Base-by-base conservation (phyloP, 1,139 yeast genomes). In the Diutina rugosa region DNA sequence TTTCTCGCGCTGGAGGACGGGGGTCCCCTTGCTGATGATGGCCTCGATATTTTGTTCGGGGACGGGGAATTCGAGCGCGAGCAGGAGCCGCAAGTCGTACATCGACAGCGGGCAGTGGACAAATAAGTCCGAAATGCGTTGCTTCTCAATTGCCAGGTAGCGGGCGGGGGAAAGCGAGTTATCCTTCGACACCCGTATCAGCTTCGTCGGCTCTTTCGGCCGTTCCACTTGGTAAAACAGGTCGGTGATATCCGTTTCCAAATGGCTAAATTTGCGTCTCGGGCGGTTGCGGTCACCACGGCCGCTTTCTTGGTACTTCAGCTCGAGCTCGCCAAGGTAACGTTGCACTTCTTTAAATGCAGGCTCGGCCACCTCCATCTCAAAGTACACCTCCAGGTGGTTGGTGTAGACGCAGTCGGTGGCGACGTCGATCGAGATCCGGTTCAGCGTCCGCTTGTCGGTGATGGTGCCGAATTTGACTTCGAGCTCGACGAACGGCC, bases 381-480 rank as follows among this genome's bases (percentile, higher is more conserved):
- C 83, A 71, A 89, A 87, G 58, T 71, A 74, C 26, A 87, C 82
- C 58, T 79, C 80, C 29, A 81, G 72, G 44, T 80, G 79, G 58
- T 82, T 77, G 38, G 81, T 79, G 56, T 80, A 75, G 6, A 90
- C 77, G 56, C 90, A 79, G 68, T 90, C 97, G 4, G 95, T 84
- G 14, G 86, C 80, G 4, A 88, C 84, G 6, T 90, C 91, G 48
- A 90, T 72, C 57, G 78, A 78, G 51, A 89, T 74, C 58, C 97
- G 76, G 62, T 77, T 73, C 57, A 86, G 87, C 49, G 82, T 79
- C 28, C 74, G 72, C 63, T 84, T 85, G 62, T 85, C 90, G 71
- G 84, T 80, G 44, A 90, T 81, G 14, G 82, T 74, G 8, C 97
- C 97, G 61, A 89, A 79, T 67, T 90, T 90, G 69, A 89, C 75